Evolutionary conservation across 2,329 filamentous ascomycete genomes (phyloP).

Genomic region (Neophaeococcomyces aloes): DNA sequence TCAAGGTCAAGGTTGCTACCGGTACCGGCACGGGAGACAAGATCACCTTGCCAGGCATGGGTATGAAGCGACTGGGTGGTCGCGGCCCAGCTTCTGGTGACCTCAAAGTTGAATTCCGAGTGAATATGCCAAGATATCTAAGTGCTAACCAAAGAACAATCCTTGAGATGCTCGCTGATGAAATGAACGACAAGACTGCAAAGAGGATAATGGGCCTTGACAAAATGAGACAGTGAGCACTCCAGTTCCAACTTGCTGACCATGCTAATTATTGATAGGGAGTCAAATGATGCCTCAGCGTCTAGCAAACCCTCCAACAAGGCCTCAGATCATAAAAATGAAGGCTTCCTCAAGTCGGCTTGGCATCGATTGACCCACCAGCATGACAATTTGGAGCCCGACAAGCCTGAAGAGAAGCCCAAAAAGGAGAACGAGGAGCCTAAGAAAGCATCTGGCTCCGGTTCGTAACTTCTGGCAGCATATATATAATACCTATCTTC

Average conservation of each 20-base stretch:
- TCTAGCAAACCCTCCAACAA: conserved; percentile 19
- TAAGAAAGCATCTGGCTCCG: conserved; percentile 32
- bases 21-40: conserved; percentile 89
- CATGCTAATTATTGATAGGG: conserved; percentile 47
- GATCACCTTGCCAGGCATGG: conserved; percentile 79
- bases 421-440: conserved; percentile 22
- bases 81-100: conserved; percentile 64
- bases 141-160: conserved; percentile 85
- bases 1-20: conserved; percentile 81
- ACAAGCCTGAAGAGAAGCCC: conserved; percentile 23
- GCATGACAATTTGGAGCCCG: conserved; percentile 27
- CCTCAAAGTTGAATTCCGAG: conserved; percentile 85
- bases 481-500: conserved; percentile 5
- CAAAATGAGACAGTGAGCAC: conserved; percentile 42
- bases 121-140: conserved; percentile 90
- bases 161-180: conserved; percentile 89
- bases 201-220: conserved; percentile 82
- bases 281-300: conserved; percentile 24
- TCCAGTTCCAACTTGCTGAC: conserved; percentile 62
- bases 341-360: conserved; percentile 83
- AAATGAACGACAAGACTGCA: conserved; percentile 85
- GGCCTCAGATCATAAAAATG: conserved; percentile 53
- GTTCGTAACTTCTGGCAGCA: conserved; percentile 18
- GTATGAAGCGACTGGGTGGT: conserved; percentile 74
- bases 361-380: conserved; percentile 90